Evolutionary conservation across 805 yeast genomes (phyloP), one percentile per base, ranked within the genome.

Genomic region (Ogataea methylovora): DNA sequence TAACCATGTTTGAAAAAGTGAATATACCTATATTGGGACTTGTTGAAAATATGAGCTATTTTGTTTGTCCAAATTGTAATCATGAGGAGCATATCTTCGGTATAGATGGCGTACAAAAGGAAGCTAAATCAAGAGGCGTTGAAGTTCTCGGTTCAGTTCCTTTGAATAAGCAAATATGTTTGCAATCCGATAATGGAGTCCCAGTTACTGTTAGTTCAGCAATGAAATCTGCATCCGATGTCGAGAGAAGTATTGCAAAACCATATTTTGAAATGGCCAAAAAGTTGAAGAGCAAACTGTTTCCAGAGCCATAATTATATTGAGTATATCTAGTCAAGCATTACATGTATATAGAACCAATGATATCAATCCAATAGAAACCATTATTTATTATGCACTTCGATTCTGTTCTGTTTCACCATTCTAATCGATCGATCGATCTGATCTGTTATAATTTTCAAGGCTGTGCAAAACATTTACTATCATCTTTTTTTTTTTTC

Each of bases 21-120:
- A 57, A 71, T 14, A 73, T 82, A 9, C 94, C 92, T 0, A 52
- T 85, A 0, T 45, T 81, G 20, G 95, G 95, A 0, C 51, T 84
- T 41, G 85, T 85, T 0, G 84, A 84, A 47, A 85, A 85, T 50
- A 85, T 85, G 95, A 79, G 90, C 43, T 71, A 71, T 42, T 84
- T 67, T 49, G 50, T 73, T 7, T 85, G 95, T 48, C 85, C 94
- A 4, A 76, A 81, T 39, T 85, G 95, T 49, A 52, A 63, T 32
- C 87, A 81, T 44, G 79, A 77, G 42, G 66, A 81, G 9, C 90
- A 81, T 46, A 66, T 85, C 1, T 85, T 85, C 59, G 94, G 94
- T 0, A 50, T 16, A 5, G 79, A 73, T 19, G 85, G 84, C 2
- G 76, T 72, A 1, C 66, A 71, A 1, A 44, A 51, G 18, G 70